phyloP scores from a whole-genome alignment of 768 basidiomycete genomes.

The Lenzites betulinus region DNA sequence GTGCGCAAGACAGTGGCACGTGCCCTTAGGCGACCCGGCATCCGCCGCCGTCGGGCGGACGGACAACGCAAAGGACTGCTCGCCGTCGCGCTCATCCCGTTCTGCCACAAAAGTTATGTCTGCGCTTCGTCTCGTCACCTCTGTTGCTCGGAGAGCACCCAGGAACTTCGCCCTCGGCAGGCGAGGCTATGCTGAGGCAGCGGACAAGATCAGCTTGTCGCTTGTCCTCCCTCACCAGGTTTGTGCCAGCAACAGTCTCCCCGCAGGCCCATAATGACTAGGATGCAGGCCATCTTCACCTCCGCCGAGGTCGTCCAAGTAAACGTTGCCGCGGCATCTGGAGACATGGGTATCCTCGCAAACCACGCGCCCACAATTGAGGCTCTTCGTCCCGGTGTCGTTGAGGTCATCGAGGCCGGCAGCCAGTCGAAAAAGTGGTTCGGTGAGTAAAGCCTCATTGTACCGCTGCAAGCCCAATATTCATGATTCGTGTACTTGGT shows the following conservation, averaged over 20 bases:
- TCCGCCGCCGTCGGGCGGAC: conserved; percentile 16
- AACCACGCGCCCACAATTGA: conserved; percentile 99
- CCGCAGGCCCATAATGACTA: conserved; percentile 2
- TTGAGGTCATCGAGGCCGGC: conserved; percentile 89
- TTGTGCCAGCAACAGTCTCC: conserved; percentile 32
- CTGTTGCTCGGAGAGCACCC: conserved; percentile 62
- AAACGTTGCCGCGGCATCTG: conserved; percentile 89
- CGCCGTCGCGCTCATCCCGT: conserved; percentile 19
- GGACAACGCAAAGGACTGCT: conserved; percentile 24
- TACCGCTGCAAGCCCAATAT: not conserved
- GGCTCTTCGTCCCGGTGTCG: conserved; percentile 88
- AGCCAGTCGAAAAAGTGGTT: conserved; percentile 93
- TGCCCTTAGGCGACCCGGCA: conserved; percentile 21
- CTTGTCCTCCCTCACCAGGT: conserved; percentile 96
- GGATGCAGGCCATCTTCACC: conserved; percentile 78
- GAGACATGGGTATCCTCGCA: conserved; percentile 99
- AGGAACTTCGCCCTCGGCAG: conserved; percentile 52
- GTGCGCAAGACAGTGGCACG: not conserved
- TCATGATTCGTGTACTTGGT: not conserved
- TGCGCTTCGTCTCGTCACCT: conserved; percentile 69
- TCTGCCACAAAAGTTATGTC: conserved; percentile 53
- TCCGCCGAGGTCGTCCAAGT: conserved; percentile 94
- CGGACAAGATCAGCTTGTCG: conserved; percentile 90
- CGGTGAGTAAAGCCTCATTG: conserved; percentile 53
- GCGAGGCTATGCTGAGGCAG: conserved; percentile 91